Percentiles rank a stretch among this genome's conserved stretches.
phyloP scores from a whole-genome alignment of 441 rosid genomes.

The Populus trichocarpa region DNA sequence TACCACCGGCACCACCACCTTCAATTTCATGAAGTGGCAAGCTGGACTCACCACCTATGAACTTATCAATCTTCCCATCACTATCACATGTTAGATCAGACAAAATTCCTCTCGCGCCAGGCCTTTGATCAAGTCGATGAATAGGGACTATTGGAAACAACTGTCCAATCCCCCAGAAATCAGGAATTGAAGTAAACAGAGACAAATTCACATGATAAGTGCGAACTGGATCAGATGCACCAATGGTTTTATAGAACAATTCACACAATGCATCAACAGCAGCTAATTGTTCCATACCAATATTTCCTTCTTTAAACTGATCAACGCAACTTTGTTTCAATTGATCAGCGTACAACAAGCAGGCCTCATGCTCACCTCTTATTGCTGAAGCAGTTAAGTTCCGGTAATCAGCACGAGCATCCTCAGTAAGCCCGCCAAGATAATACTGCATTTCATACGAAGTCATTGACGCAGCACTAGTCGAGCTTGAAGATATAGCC shows the following conservation, averaged over 20 bases:
- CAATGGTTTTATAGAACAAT: conserved; percentile 50
- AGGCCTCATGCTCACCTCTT: conserved; percentile 66
- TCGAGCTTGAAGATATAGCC: conserved; percentile 52
- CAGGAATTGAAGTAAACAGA: conserved; percentile 92
- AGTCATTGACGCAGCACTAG: conserved; percentile 26
- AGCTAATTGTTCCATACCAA: conserved; percentile 81
- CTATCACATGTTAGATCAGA: conserved; percentile 97
- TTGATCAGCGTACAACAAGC: conserved; percentile 64
- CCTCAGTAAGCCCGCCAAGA: conserved; percentile 53
- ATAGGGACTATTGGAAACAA: conserved; percentile 90
- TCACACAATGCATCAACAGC: conserved; percentile 90
- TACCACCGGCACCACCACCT: conserved; percentile 33
- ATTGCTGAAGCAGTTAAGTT: conserved; percentile 48
- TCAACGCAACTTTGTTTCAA: conserved; percentile 84
- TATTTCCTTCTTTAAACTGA: conserved; percentile 71
- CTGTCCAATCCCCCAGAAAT: conserved; percentile 97
- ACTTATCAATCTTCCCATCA: conserved; percentile 88
- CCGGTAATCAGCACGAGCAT: conserved; percentile 48
- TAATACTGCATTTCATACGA: conserved; percentile 43
- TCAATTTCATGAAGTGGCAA: conserved; percentile 75
- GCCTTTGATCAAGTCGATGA: conserved; percentile 77
- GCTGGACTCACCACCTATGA: conserved; percentile 84
- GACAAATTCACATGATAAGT: conserved; percentile 88
- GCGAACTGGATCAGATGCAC: conserved; percentile 52
- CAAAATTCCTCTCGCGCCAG: conserved; percentile 62